phyloP scores from a whole-genome alignment of 169 alveolate genomes.

The Eimeria falciformis region DNA sequence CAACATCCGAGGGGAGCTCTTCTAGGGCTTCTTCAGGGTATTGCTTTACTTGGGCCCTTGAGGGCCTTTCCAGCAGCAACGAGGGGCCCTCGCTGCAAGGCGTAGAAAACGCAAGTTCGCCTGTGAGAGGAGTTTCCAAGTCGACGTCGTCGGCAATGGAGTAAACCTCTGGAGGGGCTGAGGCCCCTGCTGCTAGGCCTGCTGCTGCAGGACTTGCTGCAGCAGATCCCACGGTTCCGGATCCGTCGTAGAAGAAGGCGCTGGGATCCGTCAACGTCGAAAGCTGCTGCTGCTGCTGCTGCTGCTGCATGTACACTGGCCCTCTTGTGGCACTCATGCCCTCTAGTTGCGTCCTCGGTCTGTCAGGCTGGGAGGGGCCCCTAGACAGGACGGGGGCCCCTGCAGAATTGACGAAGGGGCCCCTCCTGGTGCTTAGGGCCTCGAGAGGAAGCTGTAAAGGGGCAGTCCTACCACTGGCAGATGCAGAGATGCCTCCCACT shows the following conservation, averaged over 20 bases:
- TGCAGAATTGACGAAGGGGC: too few species aligned
- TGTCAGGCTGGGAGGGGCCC: too few species aligned
- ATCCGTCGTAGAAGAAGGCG: background rate
- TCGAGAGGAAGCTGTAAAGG: background rate
- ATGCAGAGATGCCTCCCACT: too few species aligned
- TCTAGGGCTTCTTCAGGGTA: too few species aligned
- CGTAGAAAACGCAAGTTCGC: too few species aligned
- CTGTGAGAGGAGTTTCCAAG: background rate
- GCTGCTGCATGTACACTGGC: background rate
- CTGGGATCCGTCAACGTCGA: background rate
- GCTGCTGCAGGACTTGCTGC: background rate
- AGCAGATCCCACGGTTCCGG: background rate
- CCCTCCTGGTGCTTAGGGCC: too few species aligned
- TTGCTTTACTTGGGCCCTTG: too few species aligned
- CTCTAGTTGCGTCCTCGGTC: background rate
- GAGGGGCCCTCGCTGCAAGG: background rate
- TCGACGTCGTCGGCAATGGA: background rate
- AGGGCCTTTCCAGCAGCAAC: background rate
- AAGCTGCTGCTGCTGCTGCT: slow-evolving; percentile 32
- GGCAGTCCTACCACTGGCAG: too few species aligned
- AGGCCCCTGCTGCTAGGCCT: background rate
- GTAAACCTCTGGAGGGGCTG: slow-evolving; percentile 2
- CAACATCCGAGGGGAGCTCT: too few species aligned
- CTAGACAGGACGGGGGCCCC: too few species aligned
- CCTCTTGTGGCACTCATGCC: background rate